Evolutionary conservation across 331 rosid species (phyloP), one percentile per base, ranked within the genome.

Genomic region (Saraca asoca): DNA sequence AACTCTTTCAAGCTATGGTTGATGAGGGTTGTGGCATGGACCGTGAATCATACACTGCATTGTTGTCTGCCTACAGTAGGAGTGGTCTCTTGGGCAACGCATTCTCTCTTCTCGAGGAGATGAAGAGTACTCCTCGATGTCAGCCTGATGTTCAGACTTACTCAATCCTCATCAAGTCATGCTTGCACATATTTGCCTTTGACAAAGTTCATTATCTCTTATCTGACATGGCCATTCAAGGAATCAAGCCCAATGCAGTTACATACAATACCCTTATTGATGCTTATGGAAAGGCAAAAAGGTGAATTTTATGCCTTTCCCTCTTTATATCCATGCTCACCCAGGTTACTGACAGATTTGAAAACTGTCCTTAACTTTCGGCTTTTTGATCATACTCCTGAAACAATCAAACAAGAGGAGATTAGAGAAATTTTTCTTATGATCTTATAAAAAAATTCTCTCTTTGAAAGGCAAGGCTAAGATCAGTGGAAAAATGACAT

Each of bases 101-200:
- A 54, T 87, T 90, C 78, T 79, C 83, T 38, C 86, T 90, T 66
- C 91, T 93, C 6, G 85, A 82, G 73, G 73, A 76, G 81, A 93
- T 90, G 96, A 84, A 90, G 84, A 81, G 34, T 52, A 86, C 79
- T 61, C 89, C 81, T 34, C 81, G 76, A 70, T 89, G 91, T 71
- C 78, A 81, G 71, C 98, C 98, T 58, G 98, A 93, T 64, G 88
- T 90, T 63, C 95, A 87, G 70, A 93, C 98, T 58, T 87, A 89
- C 53, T 87, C 96, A 48, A 88, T 93, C 75, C 86, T 93, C 57
- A 84, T 93, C 48, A 93, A 90, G 68, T 93, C 98, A 34, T 93
- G 97, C 76, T 71, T 93, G 76, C 90, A 87, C 65, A 75, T 81
- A 79, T 86, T 70, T 75, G 80, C 88, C 45, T 87, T 79, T 13